phyloP scores from a whole-genome alignment of 176 grass and related monocot genomes.

The Rhynchospora pubera region DNA sequence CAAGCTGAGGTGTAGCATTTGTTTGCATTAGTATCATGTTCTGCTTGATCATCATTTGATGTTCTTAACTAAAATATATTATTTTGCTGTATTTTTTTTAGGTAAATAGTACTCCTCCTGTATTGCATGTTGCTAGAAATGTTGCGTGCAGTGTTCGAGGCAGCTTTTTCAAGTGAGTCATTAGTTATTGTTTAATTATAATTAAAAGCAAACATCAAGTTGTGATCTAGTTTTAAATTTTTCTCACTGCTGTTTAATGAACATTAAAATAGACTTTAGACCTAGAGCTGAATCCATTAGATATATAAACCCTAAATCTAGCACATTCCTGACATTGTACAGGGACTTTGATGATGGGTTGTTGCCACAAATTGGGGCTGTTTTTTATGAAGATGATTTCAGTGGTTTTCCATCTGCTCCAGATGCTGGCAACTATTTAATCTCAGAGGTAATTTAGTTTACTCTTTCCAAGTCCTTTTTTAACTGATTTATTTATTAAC shows the following conservation, averaged over 20 bases:
- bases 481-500: conserved; percentile 1
- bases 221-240: not conserved
- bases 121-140: conserved; percentile 96
- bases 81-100: conserved; percentile 26
- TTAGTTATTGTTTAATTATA: not conserved
- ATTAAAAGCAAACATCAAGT: conserved; percentile 16
- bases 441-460: conserved; percentile 53
- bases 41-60: conserved; percentile 13
- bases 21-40: conserved; percentile 14
- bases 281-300: not conserved
- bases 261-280: conserved; percentile 2
- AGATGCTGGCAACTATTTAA: conserved; percentile 88
- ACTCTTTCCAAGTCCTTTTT: conserved; percentile 15
- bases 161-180: conserved; percentile 93
- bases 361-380: conserved; percentile 54
- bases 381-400: conserved; percentile 77
- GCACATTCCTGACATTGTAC: conserved; percentile 16
- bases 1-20: conserved; percentile 86
- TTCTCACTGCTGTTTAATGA: not conserved
- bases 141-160: conserved; percentile 97
- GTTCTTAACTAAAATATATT: conserved; percentile 24
- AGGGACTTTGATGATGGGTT: conserved; percentile 90
- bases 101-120: conserved; percentile 70
- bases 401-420: conserved; percentile 71
- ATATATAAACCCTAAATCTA: not conserved